phyloP scores from a whole-genome alignment of 768 basidiomycete genomes.

The Cystofilobasidium capitatum region DNA sequence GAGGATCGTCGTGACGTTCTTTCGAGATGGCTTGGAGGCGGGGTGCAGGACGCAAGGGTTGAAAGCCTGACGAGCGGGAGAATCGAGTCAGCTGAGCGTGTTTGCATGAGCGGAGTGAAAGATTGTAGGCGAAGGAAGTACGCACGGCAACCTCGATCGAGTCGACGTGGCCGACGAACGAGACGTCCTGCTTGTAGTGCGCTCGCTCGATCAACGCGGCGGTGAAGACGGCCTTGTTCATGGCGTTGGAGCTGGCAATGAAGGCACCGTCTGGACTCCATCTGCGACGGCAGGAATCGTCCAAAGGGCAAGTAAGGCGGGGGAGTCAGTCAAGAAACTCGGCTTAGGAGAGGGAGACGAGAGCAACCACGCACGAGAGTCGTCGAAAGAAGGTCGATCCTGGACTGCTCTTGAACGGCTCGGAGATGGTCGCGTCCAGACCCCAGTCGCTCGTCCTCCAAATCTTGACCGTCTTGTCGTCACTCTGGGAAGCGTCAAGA shows the following conservation, averaged over 20 bases:
- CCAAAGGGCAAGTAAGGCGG: neutral
- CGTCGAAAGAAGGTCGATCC: constrained; percentile 89
- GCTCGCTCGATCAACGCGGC: constrained; percentile 86
- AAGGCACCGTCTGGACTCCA: constrained; percentile 99
- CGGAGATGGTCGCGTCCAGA: constrained; percentile 69
- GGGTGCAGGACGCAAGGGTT: constrained; percentile 90
- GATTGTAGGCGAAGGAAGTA: constrained; percentile 10
- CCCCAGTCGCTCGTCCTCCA: constrained; percentile 93
- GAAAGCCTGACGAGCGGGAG: constrained; percentile 51
- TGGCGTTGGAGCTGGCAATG: constrained; percentile 93
- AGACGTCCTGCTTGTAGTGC: constrained; percentile 77
- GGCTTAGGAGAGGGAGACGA: neutral
- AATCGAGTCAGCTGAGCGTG: neutral
- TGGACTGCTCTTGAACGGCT: constrained; percentile 88
- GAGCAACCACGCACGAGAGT: constrained; percentile 51
- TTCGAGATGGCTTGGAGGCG: constrained; percentile 46
- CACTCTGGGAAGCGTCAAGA: constrained; percentile 50
- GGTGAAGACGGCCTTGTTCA: constrained; percentile 94
- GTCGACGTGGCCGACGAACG: constrained; percentile 92
- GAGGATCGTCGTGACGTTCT: constrained; percentile 36
- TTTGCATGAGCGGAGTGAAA: neutral
- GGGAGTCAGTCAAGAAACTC: neutral
- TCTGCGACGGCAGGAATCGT: constrained; percentile 42
- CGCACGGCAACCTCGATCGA: constrained; percentile 89
- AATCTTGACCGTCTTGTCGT: constrained; percentile 91